phyloP scores from a whole-genome alignment of 1,139 yeast species.

The Taphrina communis region DNA sequence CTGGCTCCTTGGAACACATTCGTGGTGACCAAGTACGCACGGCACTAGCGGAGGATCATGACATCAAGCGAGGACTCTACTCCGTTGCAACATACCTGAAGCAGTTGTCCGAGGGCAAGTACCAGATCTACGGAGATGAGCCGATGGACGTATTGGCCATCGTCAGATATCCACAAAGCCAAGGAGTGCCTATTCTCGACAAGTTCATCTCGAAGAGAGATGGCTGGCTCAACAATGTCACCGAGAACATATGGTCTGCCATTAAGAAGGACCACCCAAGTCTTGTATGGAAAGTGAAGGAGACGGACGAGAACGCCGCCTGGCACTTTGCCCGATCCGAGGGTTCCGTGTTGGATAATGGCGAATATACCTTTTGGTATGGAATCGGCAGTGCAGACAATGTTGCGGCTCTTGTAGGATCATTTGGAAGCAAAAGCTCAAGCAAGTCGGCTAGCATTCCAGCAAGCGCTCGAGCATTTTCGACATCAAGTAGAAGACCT shows the following conservation, averaged over 20 bases:
- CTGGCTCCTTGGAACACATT: conserved; percentile 71
- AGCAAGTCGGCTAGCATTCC: conserved; percentile 6
- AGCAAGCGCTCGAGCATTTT: conserved; percentile 26
- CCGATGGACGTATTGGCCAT: conserved; percentile 93
- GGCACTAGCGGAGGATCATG: conserved; percentile 78
- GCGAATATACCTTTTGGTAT: conserved; percentile 92
- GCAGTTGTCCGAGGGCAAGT: conserved; percentile 61
- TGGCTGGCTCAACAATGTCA: conserved; percentile 97
- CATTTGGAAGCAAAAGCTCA: conserved; percentile 21
- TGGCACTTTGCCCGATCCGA: conserved; percentile 95
- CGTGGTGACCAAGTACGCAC: conserved; percentile 69
- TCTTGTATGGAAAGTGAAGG: conserved; percentile 87
- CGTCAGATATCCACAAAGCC: conserved; percentile 57
- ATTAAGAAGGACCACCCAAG: conserved; percentile 73
- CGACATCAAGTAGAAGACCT: conserved; percentile 25
- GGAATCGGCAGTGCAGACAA: conserved; percentile 59
- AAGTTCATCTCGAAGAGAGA: conserved; percentile 84
- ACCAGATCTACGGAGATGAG: conserved; percentile 91
- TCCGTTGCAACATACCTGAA: conserved; percentile 74
- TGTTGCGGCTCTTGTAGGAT: conserved; percentile 30
- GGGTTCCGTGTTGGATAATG: conserved; percentile 89
- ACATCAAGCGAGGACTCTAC: conserved; percentile 69
- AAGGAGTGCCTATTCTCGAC: conserved; percentile 73
- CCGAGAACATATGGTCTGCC: conserved; percentile 89
- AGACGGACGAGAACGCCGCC: conserved; percentile 85